Evolutionary conservation across 2,329 filamentous ascomycete genomes (phyloP).

Genomic region (Aaosphaeria pasadenensis): DNA sequence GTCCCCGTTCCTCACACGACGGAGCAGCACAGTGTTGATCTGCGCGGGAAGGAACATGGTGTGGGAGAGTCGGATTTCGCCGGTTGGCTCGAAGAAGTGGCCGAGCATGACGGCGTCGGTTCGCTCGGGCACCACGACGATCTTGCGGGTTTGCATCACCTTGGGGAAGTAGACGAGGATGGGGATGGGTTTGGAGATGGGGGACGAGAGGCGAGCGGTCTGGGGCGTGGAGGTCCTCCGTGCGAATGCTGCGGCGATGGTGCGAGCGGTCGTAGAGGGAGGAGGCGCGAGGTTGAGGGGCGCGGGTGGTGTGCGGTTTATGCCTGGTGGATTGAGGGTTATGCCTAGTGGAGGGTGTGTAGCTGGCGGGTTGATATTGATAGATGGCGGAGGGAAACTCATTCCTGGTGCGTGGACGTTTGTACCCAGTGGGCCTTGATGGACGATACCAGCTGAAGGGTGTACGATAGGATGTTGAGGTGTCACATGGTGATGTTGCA

Average conservation of each 20-base stretch:
- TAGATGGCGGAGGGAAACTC: neutral
- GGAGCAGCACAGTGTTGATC: conserved; percentile 12
- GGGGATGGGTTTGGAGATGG: conserved; percentile 8
- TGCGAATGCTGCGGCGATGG: neutral
- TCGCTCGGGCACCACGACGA: conserved; percentile 5
- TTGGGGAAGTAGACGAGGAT: conserved; percentile 28
- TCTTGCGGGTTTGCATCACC: conserved; percentile 13
- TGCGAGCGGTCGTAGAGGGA: neutral
- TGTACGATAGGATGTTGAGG: too few species aligned
- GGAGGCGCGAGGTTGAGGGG: neutral
- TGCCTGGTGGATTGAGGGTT: neutral
- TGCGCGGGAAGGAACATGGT: conserved; percentile 23
- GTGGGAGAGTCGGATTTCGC: conserved; percentile 10
- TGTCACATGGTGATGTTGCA: neutral
- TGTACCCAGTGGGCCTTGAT: too few species aligned
- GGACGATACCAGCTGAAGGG: too few species aligned
- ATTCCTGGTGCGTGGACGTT: neutral
- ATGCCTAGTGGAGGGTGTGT: neutral
- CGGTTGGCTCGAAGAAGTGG: conserved; percentile 7
- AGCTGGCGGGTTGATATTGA: neutral
- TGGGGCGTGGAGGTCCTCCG: neutral
- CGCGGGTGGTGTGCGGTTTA: neutral
- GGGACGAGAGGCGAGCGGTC: neutral
- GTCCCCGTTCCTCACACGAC: conserved; percentile 8
- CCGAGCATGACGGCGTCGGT: conserved; percentile 32